phyloP scores from a whole-genome alignment of 768 basidiomycete species.

The Macrolepiota fuliginosa region DNA sequence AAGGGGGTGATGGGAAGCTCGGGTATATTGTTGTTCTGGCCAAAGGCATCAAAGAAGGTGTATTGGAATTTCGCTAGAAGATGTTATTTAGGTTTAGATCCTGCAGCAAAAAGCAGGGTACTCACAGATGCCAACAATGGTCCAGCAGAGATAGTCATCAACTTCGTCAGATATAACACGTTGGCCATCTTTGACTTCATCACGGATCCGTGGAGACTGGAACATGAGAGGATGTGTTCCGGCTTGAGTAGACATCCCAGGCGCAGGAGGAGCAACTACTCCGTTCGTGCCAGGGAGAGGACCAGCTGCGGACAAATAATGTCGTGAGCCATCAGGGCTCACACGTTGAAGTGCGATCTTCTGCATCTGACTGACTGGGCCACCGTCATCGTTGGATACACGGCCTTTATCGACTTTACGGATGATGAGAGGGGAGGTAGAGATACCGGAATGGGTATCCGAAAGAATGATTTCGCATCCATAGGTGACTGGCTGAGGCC shows the following conservation, averaged over 20 bases:
- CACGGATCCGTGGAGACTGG: conserved; percentile 74
- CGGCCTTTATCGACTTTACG: conserved; percentile 92
- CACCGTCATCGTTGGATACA: conserved; percentile 84
- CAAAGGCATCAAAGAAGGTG: conserved; percentile 90
- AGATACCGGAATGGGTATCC: conserved; percentile 81
- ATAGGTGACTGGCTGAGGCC: conserved; percentile 86
- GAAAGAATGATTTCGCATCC: conserved; percentile 86
- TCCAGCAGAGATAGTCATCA: conserved; percentile 95
- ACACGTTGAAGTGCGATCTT: conserved; percentile 89
- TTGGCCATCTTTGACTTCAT: conserved; percentile 78
- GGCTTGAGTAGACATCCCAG: conserved; percentile 72
- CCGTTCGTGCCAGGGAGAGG: conserved; percentile 78
- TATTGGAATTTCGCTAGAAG: conserved; percentile 85
- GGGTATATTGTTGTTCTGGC: conserved; percentile 74
- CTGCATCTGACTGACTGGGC: conserved; percentile 95
- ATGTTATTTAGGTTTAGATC: conserved; percentile 16
- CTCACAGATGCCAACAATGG: conserved; percentile 92
- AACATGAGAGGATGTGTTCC: conserved; percentile 82
- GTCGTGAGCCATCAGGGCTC: conserved; percentile 77
- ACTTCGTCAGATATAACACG: conserved; percentile 82
- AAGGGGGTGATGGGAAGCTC: conserved; percentile 85
- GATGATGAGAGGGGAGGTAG: conserved; percentile 82
- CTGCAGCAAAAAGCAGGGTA: conserved; percentile 15
- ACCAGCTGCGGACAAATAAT: conserved; percentile 87
- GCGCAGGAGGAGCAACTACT: conserved; percentile 63